Conservation (phyloP, 768 basidiomycete species). For the Naganishia randhawae region DNA sequence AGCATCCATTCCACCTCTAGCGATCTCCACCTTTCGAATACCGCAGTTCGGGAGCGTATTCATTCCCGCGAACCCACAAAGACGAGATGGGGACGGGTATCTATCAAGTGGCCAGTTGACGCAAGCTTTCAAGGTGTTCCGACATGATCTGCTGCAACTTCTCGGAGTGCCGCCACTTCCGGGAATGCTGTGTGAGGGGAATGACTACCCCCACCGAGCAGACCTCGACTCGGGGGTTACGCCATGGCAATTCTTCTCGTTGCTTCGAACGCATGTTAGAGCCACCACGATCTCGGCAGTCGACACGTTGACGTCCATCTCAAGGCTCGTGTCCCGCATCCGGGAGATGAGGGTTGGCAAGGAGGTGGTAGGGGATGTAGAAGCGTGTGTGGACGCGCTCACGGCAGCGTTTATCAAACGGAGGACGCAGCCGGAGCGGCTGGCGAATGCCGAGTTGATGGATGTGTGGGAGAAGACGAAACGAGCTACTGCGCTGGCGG, state of each 20-base stretch:
- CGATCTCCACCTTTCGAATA: slow-evolving; percentile 65
- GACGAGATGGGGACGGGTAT: neutral
- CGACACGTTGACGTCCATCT: slow-evolving; percentile 76
- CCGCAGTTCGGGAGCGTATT: slow-evolving; percentile 93
- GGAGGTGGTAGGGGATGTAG: slow-evolving; percentile 69
- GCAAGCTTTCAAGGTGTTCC: slow-evolving; percentile 38
- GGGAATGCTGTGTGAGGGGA: neutral
- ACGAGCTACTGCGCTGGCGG: slow-evolving; percentile 36
- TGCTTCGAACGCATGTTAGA: slow-evolving; percentile 65
- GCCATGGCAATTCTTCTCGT: slow-evolving; percentile 74
- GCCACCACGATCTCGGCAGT: slow-evolving; percentile 67
- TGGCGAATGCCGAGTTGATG: neutral
- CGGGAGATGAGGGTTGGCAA: slow-evolving; percentile 85
- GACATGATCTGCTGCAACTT: slow-evolving; percentile 69
- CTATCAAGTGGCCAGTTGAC: neutral
- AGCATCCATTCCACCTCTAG: neutral
- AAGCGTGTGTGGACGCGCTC: slow-evolving; percentile 58
- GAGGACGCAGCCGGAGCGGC: neutral
- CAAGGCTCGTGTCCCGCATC: slow-evolving; percentile 77
- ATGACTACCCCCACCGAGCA: neutral
- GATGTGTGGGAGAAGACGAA: slow-evolving; percentile 16
- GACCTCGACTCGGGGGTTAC: slow-evolving; percentile 19
- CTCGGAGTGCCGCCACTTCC: slow-evolving; percentile 72
- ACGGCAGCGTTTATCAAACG: neutral
- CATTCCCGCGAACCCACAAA: slow-evolving; percentile 50